Base-by-base conservation (phyloP, 495 filamentous ascomycete species). In the Schizothecium vesticola region DNA sequence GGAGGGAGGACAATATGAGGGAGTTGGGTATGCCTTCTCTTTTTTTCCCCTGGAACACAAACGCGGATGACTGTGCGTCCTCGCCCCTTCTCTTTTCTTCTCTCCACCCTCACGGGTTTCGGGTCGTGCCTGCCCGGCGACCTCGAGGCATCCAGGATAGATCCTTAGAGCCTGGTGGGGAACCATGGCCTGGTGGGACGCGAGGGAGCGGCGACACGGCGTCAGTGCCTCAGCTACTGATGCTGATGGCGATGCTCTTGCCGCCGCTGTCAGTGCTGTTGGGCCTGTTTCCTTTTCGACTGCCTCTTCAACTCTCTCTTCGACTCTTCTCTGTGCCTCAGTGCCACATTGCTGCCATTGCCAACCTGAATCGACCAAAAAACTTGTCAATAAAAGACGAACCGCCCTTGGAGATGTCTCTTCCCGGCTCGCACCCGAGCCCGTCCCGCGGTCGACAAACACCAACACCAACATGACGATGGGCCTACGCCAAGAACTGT, bases 131-230 rank as follows among this genome's bases (percentile, higher is more conserved):
- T 51, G 43, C 16, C 43, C 43, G 43, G 31, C 16, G 43, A 51
- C 43, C 43, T 51, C 43, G 43, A 51, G 43, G 19, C 43, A n/a
- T 51, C 63, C 56, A 65, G 63, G 63, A 58, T 65, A 56, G 28
- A 63, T 66, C 59, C 61, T 22, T 29, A 55, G n/a, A 25, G 51
- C 12, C 56, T 24, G 58, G 58, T 59, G 22, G 58, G 58, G 24
- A 21, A 29, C 56, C 29, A 77, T 77, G 75, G 75, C 70, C 25
- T 76, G 74, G 73, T 76, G 72, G 72, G 75, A 76, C 64, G 64
- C 75, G 9, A 63, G 68, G 55, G 63, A 70, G 69, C 63, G 67
- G 58, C 68, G 64, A 24, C 60, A 29, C 58, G 68, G 68, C 56
- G 61, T 63, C 23, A 28, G 21, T 64, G 24, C 63, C 11, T 22